Base-by-base conservation (phyloP, 768 basidiomycete species). In the Phaeolepiota aurea region DNA sequence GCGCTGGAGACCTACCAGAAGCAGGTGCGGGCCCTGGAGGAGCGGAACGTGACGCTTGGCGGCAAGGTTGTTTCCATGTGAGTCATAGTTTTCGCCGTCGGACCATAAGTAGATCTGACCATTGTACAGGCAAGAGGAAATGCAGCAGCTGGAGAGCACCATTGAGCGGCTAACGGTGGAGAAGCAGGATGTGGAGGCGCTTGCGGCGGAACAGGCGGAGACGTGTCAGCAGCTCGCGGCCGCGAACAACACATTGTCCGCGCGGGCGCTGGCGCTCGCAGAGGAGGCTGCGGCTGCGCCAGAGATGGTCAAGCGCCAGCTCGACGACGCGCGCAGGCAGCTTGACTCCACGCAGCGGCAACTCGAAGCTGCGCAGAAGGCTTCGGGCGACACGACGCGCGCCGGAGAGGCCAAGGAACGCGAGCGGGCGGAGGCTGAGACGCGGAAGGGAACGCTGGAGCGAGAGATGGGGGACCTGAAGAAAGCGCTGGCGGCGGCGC, bases 1-100 rank as follows among this genome's bases (percentile, higher is more conserved):
- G 87, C 83, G 18, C 62, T 96, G 31, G 88, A 90, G 66, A 90
- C 83, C 13, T 94, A 96, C 54, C 87, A 94, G 66, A 83, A 81
- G 61, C 90, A 94, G 54, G 82, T 93, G 3, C 71, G 74, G 52
- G 75, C 71, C 16, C 66, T 94, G 42, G 88, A 92, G 52, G 86
- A 88, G 51, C 72, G 85, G 42, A 80, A 88, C 49, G 56, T 71
- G 48, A 47, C 56, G 5, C 56, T 81, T 42, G 65, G 69, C 22
- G 54, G 68, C 16, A 71, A 71, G 53, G 72, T 79, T 39, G 66
- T 75, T 21, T 63, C 66, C 11, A 47, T 88, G 85, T 87, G 50
- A 44, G 75, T 64, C 38, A 30, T 45, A 35, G 32, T 2, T 49
- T 30, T 25, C 15, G 41, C 36, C 18, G 38, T 46, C 32, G 51